phyloP scores from a whole-genome alignment of 306 rosid genomes.

The Coriaria nepalensis region DNA sequence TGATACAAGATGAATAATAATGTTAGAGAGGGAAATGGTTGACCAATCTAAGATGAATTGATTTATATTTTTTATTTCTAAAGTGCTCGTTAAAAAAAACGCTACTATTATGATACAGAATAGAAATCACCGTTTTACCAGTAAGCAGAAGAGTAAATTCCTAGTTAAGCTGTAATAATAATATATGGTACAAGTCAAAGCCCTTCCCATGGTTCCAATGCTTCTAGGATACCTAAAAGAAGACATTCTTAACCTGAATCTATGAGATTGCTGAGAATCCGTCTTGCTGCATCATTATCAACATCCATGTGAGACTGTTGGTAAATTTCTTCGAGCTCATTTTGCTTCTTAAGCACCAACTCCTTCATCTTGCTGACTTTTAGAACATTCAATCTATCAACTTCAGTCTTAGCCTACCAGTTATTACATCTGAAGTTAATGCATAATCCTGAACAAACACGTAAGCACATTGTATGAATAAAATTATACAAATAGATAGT shows the following conservation, averaged over 20 bases:
- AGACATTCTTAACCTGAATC: slow-evolving; percentile 50
- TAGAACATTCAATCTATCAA: slow-evolving; percentile 52
- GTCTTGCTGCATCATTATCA: slow-evolving; percentile 49
- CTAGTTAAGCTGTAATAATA: too few relatives aligned
- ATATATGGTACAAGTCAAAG: not conserved
- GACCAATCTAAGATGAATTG: too few relatives aligned
- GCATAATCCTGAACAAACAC: slow-evolving; percentile 8
- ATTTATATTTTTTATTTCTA: too few relatives aligned
- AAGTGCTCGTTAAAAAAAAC: too few relatives aligned
- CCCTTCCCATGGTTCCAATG: slow-evolving; percentile 1
- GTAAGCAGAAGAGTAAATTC: too few relatives aligned
- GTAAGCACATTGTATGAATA: not conserved
- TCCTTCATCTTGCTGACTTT: slow-evolving; percentile 79
- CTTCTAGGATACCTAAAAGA: slow-evolving; percentile 2
- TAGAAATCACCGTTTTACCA: too few relatives aligned
- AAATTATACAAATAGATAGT: slow-evolving; percentile 12
- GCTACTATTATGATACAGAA: too few relatives aligned
- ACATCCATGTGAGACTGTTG: slow-evolving; percentile 77
- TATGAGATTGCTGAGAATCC: slow-evolving; percentile 44
- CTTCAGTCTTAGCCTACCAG: slow-evolving; percentile 52
- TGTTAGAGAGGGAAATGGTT: too few relatives aligned
- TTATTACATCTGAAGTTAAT: slow-evolving; percentile 7
- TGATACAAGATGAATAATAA: too few relatives aligned
- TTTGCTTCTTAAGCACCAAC: slow-evolving; percentile 71
- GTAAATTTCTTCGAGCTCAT: slow-evolving; percentile 72